Conservation (phyloP, 1,284 basidiomycete species). For the Malassezia psittaci region DNA sequence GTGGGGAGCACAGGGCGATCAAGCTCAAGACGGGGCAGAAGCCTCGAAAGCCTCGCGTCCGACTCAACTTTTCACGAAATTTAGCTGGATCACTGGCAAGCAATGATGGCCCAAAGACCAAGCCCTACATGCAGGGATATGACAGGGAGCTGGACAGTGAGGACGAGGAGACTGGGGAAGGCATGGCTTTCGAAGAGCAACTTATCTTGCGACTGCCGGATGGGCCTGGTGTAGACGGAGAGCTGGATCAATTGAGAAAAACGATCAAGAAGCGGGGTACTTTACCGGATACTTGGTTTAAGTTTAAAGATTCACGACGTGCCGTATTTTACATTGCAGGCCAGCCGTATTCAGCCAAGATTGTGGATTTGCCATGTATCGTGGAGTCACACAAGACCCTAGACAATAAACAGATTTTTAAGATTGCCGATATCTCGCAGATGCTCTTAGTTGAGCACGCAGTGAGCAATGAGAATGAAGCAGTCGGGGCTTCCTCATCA, state of each 20-base stretch:
- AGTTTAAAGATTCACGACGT: conserved; percentile 94
- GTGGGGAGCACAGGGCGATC: neutral
- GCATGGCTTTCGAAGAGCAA: conserved; percentile 87
- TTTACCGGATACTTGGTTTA: conserved; percentile 82
- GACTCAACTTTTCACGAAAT: conserved; percentile 17
- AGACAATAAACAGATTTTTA: conserved; percentile 87
- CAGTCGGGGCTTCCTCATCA: conserved; percentile 60
- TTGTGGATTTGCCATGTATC: conserved; percentile 90
- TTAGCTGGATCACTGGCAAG: conserved; percentile 9
- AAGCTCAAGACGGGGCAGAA: conserved; percentile 4
- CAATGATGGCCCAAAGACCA: conserved; percentile 36
- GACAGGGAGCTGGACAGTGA: conserved; percentile 92
- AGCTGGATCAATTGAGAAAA: conserved; percentile 40
- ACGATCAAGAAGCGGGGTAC: conserved; percentile 66
- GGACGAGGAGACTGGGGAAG: conserved; percentile 60
- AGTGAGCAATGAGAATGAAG: conserved; percentile 52
- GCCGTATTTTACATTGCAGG: conserved; percentile 80
- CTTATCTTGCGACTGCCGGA: conserved; percentile 84
- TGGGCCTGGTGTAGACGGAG: conserved; percentile 56
- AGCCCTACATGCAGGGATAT: conserved; percentile 47
- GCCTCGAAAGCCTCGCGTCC: conserved; percentile 15
- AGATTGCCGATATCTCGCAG: conserved; percentile 90
- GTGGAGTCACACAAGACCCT: conserved; percentile 93
- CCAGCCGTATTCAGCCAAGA: conserved; percentile 72
- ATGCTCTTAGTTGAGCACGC: conserved; percentile 42